These are phyloP conservation scores for Phalaenopsis hybrid DNA, from an alignment of 116 monocot species.

Conservation along the genomic window DNA sequence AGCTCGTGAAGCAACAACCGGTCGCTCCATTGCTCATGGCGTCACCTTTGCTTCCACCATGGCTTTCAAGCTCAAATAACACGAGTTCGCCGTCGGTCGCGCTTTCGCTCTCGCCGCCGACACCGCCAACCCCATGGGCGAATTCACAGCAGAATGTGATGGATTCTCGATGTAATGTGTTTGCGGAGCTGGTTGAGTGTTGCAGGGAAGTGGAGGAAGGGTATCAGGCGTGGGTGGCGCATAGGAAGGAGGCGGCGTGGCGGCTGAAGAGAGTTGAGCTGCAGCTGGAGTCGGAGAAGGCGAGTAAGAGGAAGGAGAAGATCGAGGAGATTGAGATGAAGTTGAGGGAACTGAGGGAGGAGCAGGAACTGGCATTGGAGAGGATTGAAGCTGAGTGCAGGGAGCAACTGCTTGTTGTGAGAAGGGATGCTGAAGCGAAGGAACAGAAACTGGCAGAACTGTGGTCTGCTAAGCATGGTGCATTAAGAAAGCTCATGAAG, in stretches of 20 bases:
- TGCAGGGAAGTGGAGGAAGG: constrained; percentile 74
- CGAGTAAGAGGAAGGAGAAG: constrained; percentile 63
- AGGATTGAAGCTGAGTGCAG: constrained; percentile 62
- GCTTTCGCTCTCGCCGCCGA: background rate
- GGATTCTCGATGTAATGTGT: background rate
- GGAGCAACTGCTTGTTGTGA: constrained; percentile 42
- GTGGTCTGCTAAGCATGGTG: constrained; percentile 57
- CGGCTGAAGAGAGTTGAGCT: constrained; percentile 65
- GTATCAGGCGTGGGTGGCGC: constrained; percentile 44
- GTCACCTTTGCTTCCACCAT: constrained; percentile 5
- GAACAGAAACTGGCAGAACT: constrained; percentile 73
- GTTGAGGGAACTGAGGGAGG: constrained; percentile 57
- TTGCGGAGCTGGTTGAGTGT: constrained; percentile 47
- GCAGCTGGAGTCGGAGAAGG: constrained; percentile 79
- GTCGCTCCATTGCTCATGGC: background rate
- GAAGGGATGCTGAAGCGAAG: constrained; percentile 68
- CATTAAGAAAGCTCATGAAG: constrained; percentile 41
- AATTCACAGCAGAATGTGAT: background rate
- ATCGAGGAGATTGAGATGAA: constrained; percentile 75
- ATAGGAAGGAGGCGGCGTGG: constrained; percentile 82
- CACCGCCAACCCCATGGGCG: constrained; percentile 20
- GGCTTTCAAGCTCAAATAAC: background rate
- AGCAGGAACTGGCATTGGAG: constrained; percentile 51
- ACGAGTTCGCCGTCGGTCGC: constrained; percentile 5
- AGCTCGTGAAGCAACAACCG: constrained; percentile 11